Evolutionary conservation across 805 yeast genomes (phyloP).

Genomic region (Danielia oregonensis): DNA sequence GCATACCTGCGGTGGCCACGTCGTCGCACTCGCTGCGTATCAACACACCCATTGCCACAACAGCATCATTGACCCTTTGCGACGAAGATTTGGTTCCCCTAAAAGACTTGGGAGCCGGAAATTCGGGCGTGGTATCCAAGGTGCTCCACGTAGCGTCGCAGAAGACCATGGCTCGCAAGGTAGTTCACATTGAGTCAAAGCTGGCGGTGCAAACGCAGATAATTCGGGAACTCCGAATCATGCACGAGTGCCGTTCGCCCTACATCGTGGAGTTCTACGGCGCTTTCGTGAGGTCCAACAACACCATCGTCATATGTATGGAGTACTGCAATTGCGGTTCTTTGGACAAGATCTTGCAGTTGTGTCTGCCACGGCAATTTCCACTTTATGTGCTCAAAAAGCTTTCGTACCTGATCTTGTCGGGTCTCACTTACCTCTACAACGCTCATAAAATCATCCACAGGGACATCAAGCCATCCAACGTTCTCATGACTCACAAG

Average conservation of each 20-base stretch:
- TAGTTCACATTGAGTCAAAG: conserved; percentile 81
- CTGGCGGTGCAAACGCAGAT: conserved; percentile 77
- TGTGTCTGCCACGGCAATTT: conserved; percentile 33
- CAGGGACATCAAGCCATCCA: conserved; percentile 93
- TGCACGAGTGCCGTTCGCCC: conserved; percentile 84
- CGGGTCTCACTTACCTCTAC: conserved; percentile 80
- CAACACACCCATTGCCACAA: conserved; percentile 32
- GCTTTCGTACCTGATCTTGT: conserved; percentile 69
- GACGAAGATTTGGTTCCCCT: conserved; percentile 68
- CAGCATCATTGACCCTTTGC: conserved; percentile 24
- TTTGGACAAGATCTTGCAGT: conserved; percentile 70
- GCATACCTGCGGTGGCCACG: not conserved
- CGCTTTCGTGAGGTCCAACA: conserved; percentile 62
- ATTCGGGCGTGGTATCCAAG: conserved; percentile 88
- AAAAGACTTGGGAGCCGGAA: conserved; percentile 85
- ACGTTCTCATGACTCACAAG: conserved; percentile 78
- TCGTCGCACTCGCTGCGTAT: conserved; percentile 5
- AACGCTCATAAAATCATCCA: conserved; percentile 85
- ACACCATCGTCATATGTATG: conserved; percentile 86
- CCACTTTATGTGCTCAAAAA: conserved; percentile 69
- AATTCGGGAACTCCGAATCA: conserved; percentile 79
- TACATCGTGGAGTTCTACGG: conserved; percentile 90
- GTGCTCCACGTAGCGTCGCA: conserved; percentile 87
- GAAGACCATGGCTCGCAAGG: conserved; percentile 84
- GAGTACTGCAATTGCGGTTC: conserved; percentile 96